Evolutionary conservation across 2,329 filamentous ascomycete genomes (phyloP), one percentile per base, ranked within the genome.

Genomic region (Fusarium papillatum): DNA sequence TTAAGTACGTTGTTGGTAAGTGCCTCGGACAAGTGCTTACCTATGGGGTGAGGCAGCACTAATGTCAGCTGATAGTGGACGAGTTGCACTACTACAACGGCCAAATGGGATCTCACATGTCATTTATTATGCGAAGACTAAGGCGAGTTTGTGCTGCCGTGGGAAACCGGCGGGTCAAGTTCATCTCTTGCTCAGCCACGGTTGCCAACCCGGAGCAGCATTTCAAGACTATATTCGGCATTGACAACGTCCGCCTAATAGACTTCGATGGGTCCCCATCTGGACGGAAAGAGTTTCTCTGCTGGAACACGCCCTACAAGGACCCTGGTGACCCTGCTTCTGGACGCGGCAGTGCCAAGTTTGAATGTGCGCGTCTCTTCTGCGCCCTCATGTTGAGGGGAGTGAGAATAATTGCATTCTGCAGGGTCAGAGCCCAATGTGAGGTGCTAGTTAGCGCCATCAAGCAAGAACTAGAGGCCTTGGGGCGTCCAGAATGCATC

Each of bases 11-110:
- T 1, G 97, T 99, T 10, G 87, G 88, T 88, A 80, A 75, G 87
- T 82, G 41, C 24, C 26, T 13, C 16, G 7, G 13, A 24, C 7
- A 26, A 46, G 22, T 26, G 16, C 57, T 71, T 19, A 22, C 57
- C 70, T 19, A 22, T 17, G 7, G 9, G 16, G 19, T 13, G 8
- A n/a, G 17, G 24, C 36, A 7, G 14, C 29, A 36, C 70, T 79
- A 50, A 79, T 24, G 19, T 14, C 19, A 38, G 7, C 38, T 31
- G 26, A 39, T 63, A 86, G 93, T 95, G 14, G 93, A 95, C 78
- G 97, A 99, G 81, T 86, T 99, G 43, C 97, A 99, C 80, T 97
- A 98, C 64, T 99, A 99, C 84, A 98, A 98, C 79, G 96, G 96
- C 0, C 88, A 98, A 4, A 95, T 99, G 83, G 97, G 97, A 2